These are phyloP conservation scores for Lasiodiplodia sp. DNA, from an alignment of 2,329 filamentous ascomycete species.

Conservation along the genomic window DNA sequence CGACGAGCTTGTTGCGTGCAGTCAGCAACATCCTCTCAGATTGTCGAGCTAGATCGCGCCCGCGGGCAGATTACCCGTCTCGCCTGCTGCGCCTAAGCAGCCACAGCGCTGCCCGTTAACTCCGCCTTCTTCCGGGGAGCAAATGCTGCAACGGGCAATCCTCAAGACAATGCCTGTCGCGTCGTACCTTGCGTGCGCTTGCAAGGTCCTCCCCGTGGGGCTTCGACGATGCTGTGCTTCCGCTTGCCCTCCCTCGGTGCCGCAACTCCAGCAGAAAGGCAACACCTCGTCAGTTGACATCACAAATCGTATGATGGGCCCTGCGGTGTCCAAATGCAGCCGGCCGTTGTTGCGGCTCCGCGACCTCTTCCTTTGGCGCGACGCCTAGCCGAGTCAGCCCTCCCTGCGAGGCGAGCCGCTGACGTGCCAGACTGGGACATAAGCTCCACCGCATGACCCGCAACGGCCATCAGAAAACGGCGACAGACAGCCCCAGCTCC, in stretches of 20 bases:
- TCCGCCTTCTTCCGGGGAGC: conserved; percentile 1
- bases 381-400: conserved; percentile 4
- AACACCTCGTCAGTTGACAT: not conserved
- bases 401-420: conserved; percentile 5
- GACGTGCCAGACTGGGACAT: not conserved
- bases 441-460: conserved; percentile 10
- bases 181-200: not conserved
- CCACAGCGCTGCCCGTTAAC: not conserved
- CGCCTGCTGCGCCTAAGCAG: not conserved
- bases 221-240: not conserved
- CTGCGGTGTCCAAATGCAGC: conserved; percentile 8
- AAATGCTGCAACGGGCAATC: conserved; percentile 12
- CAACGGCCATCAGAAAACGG: conserved; percentile 8
- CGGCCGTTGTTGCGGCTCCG: conserved; percentile 20
- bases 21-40: not conserved
- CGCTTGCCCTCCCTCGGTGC: conserved; percentile 13
- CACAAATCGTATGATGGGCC: not conserved
- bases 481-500: conserved; percentile 5
- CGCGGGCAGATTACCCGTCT: not conserved
- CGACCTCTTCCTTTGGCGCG: conserved; percentile 17
- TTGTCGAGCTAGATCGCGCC: not conserved
- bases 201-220: not conserved
- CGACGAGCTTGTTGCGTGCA: not conserved
- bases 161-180: not conserved
- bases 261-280: not conserved